Conservation (phyloP, 805 yeast genomes). For the Maudiozyma pseudohumilis region DNA sequence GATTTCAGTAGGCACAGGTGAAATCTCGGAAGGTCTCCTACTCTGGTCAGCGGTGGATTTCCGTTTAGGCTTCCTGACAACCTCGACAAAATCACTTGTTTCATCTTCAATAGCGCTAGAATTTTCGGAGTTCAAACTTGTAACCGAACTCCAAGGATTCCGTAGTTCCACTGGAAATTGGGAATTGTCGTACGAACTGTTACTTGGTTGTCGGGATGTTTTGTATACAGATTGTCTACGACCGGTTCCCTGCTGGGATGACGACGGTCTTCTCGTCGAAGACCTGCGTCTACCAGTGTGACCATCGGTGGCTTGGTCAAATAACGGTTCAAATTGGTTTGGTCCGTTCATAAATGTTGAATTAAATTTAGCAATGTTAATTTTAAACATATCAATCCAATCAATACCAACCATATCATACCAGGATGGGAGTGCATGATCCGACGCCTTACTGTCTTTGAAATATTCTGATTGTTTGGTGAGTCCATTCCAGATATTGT, state of each 20-base stretch:
- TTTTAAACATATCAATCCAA: slow-evolving; percentile 30
- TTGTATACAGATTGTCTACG: background rate
- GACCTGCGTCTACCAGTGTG: background rate
- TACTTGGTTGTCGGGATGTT: background rate
- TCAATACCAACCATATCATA: slow-evolving; percentile 22
- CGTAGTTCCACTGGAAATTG: background rate
- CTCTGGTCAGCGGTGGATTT: slow-evolving; percentile 2
- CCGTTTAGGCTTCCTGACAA: slow-evolving; percentile 12
- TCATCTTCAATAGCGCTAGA: slow-evolving; percentile 10
- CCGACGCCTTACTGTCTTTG: background rate
- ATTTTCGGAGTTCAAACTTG: background rate
- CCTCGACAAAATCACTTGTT: slow-evolving; percentile 14
- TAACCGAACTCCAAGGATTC: slow-evolving; percentile 2
- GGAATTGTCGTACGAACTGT: background rate
- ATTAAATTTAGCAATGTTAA: slow-evolving; percentile 32
- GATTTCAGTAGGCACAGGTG: background rate
- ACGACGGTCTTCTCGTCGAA: slow-evolving; percentile 6
- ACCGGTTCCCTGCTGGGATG: slow-evolving; percentile 1
- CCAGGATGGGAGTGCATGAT: slow-evolving; percentile 14
- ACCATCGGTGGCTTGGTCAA: slow-evolving; percentile 19
- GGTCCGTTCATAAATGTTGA: slow-evolving; percentile 31
- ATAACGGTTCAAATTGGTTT: slow-evolving; percentile 30
- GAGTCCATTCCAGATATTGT: slow-evolving; percentile 14
- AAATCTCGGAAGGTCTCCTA: background rate
- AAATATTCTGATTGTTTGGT: background rate